phyloP scores from a whole-genome alignment of 768 basidiomycete species.

The Boletus rex-veris region DNA sequence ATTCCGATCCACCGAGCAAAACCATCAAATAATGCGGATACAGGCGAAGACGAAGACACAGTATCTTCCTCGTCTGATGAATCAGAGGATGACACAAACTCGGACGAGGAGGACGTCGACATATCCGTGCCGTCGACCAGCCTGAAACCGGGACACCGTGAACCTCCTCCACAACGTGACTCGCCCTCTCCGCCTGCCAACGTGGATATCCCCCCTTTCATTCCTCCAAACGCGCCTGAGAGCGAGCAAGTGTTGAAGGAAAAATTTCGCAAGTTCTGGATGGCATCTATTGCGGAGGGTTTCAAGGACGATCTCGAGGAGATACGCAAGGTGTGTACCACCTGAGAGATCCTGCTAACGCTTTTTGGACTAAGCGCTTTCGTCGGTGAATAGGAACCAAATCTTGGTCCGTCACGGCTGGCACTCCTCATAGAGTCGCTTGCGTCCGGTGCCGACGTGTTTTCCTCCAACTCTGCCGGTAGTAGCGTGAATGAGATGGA shows the following conservation, averaged over 20 bases:
- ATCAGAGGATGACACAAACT: slow-evolving; percentile 1
- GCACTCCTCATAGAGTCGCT: slow-evolving; percentile 78
- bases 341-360: neutral
- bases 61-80: slow-evolving; percentile 20
- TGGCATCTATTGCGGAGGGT: slow-evolving; percentile 75
- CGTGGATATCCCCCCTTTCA: slow-evolving; percentile 52
- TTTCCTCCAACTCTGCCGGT: slow-evolving; percentile 41
- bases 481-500: slow-evolving; percentile 65
- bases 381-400: slow-evolving; percentile 48
- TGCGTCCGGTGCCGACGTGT: slow-evolving; percentile 74
- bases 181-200: slow-evolving; percentile 25
- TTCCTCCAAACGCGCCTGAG: slow-evolving; percentile 39
- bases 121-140: neutral
- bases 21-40: neutral
- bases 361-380: neutral
- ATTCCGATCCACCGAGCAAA: slow-evolving; percentile 4
- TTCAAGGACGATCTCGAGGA: slow-evolving; percentile 83
- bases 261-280: slow-evolving; percentile 82
- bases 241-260: slow-evolving; percentile 57
- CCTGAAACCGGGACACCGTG: neutral
- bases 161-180: slow-evolving; percentile 11
- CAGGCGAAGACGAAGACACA: slow-evolving; percentile 11
- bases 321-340: slow-evolving; percentile 63
- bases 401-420: slow-evolving; percentile 63
- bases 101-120: slow-evolving; percentile 4